phyloP scores from a whole-genome alignment of 768 basidiomycete genomes.

The Trametopsis cervina region DNA sequence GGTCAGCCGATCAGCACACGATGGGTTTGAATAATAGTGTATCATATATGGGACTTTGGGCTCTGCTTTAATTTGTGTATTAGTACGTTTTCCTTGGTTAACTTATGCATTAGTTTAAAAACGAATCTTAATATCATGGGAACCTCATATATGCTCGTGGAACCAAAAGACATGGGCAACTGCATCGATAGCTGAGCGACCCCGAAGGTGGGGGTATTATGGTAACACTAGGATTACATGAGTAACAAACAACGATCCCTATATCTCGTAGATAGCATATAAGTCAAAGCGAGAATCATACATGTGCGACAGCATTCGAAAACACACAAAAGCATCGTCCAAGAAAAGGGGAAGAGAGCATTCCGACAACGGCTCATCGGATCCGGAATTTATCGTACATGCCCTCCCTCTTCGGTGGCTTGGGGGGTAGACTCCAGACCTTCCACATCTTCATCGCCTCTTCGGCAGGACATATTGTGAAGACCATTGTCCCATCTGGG shows the following conservation, averaged over 20 bases:
- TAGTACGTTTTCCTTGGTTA: too few species aligned
- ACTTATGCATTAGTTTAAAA: too few species aligned
- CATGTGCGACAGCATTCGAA: not conserved
- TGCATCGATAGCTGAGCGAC: too few species aligned
- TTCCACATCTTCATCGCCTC: constrained; percentile 72
- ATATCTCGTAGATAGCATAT: not conserved
- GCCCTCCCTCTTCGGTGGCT: constrained; percentile 27
- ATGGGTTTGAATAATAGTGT: too few species aligned
- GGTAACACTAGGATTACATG: not conserved
- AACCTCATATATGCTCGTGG: too few species aligned
- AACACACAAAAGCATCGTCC: not conserved
- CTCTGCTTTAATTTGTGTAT: too few species aligned
- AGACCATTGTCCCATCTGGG: constrained; percentile 55
- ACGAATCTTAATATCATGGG: too few species aligned
- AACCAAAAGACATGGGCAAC: too few species aligned
- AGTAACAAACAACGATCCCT: not conserved
- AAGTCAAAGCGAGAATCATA: not conserved
- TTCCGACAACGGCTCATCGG: constrained; percentile 22
- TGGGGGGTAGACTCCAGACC: constrained; percentile 40
- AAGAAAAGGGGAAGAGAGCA: not conserved
- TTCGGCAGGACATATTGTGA: constrained; percentile 57
- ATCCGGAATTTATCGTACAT: constrained; percentile 41
- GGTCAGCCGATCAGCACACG: too few species aligned
- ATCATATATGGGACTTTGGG: too few species aligned
- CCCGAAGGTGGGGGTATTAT: too few species aligned